These are phyloP conservation scores for Xylaria digitata DNA, from an alignment of 2,329 filamentous ascomycete genomes.

Conservation along the genomic window DNA sequence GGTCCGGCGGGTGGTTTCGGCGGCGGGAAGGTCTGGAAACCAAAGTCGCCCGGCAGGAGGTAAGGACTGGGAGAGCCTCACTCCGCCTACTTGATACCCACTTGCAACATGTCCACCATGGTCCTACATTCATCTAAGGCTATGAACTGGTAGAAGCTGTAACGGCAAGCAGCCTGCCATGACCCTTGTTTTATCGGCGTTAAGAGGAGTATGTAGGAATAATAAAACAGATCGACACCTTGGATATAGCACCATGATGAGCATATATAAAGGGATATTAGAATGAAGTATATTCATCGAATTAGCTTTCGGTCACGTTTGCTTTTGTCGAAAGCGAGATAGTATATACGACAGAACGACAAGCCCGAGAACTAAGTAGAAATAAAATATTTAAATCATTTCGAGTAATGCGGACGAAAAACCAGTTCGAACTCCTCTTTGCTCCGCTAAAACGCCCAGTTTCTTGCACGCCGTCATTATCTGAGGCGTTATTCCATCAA, in stretches of 20 bases:
- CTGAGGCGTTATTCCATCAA: conserved; percentile 15
- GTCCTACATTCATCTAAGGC: background rate
- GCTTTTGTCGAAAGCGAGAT: conserved; percentile 2
- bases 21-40: conserved; percentile 56
- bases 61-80: conserved; percentile 32
- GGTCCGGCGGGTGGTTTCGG: conserved; percentile 52
- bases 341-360: conserved; percentile 18
- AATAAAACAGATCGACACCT: conserved; percentile 11
- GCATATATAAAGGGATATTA: background rate
- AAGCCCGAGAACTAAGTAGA: background rate
- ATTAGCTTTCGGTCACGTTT: conserved; percentile 8
- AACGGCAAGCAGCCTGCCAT: conserved; percentile 5
- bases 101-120: conserved; percentile 8
- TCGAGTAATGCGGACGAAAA: conserved; percentile 11
- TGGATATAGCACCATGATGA: conserved; percentile 1
- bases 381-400: conserved; percentile 7
- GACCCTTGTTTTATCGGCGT: conserved; percentile 32
- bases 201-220: conserved; percentile 25
- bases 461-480: conserved; percentile 28
- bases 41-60: conserved; percentile 49
- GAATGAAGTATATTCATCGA: background rate
- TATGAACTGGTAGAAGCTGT: conserved; percentile 14
- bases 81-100: conserved; percentile 38
- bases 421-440: conserved; percentile 32
- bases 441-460: conserved; percentile 37